phyloP scores from a whole-genome alignment of 208 protist species.

The Crithidia acanthocephali region DNA sequence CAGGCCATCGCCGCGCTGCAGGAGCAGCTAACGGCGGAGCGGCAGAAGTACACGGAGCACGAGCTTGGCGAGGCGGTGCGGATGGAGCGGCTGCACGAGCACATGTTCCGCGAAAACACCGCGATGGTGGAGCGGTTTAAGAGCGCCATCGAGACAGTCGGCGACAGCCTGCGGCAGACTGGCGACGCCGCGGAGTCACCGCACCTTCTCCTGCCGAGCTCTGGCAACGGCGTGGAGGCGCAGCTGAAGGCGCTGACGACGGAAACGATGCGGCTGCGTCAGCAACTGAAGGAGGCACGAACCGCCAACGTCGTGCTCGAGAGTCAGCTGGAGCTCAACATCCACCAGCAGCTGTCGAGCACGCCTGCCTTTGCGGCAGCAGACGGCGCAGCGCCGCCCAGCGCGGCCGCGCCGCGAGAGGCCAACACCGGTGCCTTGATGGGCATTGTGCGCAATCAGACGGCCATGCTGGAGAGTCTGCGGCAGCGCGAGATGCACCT shows the following conservation, averaged over 20 bases:
- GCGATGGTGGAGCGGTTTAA: conserved; percentile 85
- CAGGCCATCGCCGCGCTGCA: conserved; percentile 63
- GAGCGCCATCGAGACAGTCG: conserved; percentile 69
- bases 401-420: conserved; percentile 5
- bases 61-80: conserved; percentile 78
- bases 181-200: conserved; percentile 3
- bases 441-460: conserved; percentile 72
- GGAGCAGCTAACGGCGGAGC: conserved; percentile 79
- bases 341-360: conserved; percentile 41
- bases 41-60: conserved; percentile 67
- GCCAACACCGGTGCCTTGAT: conserved; percentile 44
- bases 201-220: conserved; percentile 14
- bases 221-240: conserved; percentile 29
- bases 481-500: conserved; percentile 73
- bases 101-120: conserved; percentile 85
- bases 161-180: conserved; percentile 32
- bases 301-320: conserved; percentile 77
- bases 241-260: conserved; percentile 71
- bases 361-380: not conserved
- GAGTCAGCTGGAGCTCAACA: conserved; percentile 63
- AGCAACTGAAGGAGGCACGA: conserved; percentile 67
- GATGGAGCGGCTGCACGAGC: conserved; percentile 85
- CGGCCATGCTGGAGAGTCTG: conserved; percentile 77
- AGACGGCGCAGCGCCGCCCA: not conserved
- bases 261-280: conserved; percentile 69